Conservation (phyloP, 768 basidiomycete species). For the Lepiota subincarnata region DNA sequence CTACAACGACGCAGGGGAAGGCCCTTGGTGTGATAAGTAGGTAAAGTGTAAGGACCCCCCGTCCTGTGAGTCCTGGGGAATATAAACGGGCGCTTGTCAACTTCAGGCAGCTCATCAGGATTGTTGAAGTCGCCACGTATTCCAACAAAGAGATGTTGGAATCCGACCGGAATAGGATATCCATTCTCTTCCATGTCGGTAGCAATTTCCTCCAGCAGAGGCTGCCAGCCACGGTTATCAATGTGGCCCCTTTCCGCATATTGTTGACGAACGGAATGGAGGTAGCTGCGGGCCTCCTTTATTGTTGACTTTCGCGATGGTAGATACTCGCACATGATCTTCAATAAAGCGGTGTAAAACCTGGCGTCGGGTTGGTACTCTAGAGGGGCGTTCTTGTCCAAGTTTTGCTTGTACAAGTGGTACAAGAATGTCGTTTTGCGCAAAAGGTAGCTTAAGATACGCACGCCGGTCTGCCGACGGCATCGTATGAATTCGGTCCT, state of each 20-base stretch:
- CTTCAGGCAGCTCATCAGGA: not conserved
- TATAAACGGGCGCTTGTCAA: not conserved
- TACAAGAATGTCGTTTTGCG: not conserved
- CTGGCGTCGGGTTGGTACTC: slow-evolving; percentile 40
- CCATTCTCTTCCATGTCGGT: slow-evolving; percentile 17
- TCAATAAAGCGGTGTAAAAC: slow-evolving; percentile 63
- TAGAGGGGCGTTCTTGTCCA: slow-evolving; percentile 3
- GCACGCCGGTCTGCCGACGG: not conserved
- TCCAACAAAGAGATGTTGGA: slow-evolving; percentile 17
- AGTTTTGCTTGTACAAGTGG: slow-evolving; percentile 1
- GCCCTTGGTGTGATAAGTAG: not conserved
- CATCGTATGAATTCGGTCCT: slow-evolving; percentile 35
- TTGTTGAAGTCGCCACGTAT: not conserved
- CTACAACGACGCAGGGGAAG: not conserved
- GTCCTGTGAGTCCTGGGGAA: not conserved
- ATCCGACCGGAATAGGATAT: slow-evolving; percentile 16
- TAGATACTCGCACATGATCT: slow-evolving; percentile 29
- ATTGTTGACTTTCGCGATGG: not conserved
- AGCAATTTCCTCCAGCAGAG: slow-evolving; percentile 14
- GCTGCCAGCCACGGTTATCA: not conserved
- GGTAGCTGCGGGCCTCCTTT: not conserved
- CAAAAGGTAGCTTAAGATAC: not conserved
- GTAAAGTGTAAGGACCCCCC: slow-evolving; percentile 11
- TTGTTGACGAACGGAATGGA: not conserved
- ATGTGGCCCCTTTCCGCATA: slow-evolving; percentile 5